phyloP scores from a whole-genome alignment of 805 yeast genomes.

The Metschnikowia drakensbergensis region DNA sequence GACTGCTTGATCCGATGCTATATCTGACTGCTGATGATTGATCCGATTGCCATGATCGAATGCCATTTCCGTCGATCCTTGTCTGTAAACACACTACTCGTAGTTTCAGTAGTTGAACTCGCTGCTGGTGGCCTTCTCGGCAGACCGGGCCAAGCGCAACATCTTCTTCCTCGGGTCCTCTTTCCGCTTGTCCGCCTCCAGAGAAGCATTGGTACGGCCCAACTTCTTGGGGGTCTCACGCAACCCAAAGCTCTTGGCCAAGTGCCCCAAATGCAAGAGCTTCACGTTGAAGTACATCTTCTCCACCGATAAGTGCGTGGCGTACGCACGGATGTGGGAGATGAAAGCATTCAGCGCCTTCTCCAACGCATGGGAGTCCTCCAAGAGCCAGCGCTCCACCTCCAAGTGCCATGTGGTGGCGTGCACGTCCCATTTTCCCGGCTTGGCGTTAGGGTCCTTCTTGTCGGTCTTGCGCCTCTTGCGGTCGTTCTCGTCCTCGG shows the following conservation, averaged over 20 bases:
- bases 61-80: too few species aligned
- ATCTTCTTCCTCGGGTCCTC: constrained; percentile 70
- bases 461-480: constrained; percentile 9
- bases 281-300: constrained; percentile 78
- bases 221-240: constrained; percentile 90
- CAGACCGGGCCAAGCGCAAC: constrained; percentile 70
- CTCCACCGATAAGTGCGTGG: constrained; percentile 86
- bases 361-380: constrained; percentile 55
- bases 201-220: constrained; percentile 42
- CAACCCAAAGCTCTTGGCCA: constrained; percentile 91
- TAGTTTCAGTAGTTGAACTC: constrained; percentile 62
- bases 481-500: constrained; percentile 35
- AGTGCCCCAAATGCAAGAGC: constrained; percentile 85
- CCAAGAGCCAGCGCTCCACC: constrained; percentile 84
- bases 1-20: too few species aligned
- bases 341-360: constrained; percentile 78
- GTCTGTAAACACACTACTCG: too few species aligned
- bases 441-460: constrained; percentile 28
- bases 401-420: constrained; percentile 96
- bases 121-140: constrained; percentile 57
- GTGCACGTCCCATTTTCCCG: constrained; percentile 78
- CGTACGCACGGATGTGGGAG: constrained; percentile 90
- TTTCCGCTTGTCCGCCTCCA: constrained; percentile 39
- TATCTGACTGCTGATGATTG: too few species aligned
- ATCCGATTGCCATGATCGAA: background rate